Conservation (phyloP, 805 yeast species). For the Teunomyces panamensis region DNA sequence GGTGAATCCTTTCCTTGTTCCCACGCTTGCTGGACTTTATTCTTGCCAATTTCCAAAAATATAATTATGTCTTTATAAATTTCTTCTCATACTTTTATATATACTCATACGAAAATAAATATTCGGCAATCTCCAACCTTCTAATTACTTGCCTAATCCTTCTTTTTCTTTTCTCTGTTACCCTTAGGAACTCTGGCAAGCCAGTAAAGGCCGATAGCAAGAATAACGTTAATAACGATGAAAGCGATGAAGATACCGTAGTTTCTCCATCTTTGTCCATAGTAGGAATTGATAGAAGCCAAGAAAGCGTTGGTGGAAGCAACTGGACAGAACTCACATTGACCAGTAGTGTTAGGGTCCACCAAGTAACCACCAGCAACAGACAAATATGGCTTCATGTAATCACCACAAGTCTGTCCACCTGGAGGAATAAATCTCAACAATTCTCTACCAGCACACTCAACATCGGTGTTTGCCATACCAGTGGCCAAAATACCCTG, state of each 20-base stretch:
- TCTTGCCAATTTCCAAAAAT: no score
- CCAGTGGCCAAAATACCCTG: slow-evolving; percentile 45
- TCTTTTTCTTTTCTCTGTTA: slow-evolving; percentile 20
- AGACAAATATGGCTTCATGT: slow-evolving; percentile 27
- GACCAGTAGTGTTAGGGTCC: slow-evolving; percentile 40
- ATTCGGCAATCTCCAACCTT: neutral
- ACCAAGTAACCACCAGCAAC: slow-evolving; percentile 47
- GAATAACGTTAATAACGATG: slow-evolving; percentile 22
- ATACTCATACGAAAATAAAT: neutral
- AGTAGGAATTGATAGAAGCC: slow-evolving; percentile 38
- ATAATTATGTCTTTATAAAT: no score
- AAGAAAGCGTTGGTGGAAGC: slow-evolving; percentile 58
- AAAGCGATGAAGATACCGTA: slow-evolving; percentile 25
- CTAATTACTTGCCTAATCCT: neutral
- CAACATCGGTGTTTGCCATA: slow-evolving; percentile 35
- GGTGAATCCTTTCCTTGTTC: neutral
- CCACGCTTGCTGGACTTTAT: no score
- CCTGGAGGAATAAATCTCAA: slow-evolving; percentile 17
- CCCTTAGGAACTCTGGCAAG: slow-evolving; percentile 39
- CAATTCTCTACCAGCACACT: slow-evolving; percentile 24
- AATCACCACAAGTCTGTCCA: slow-evolving; percentile 23
- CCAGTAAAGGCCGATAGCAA: slow-evolving; percentile 34
- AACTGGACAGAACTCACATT: slow-evolving; percentile 61
- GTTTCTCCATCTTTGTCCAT: slow-evolving; percentile 26
- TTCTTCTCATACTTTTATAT: neutral